Evolutionary conservation across 331 rosid species (phyloP).

Genomic region (Acacia concinna): DNA sequence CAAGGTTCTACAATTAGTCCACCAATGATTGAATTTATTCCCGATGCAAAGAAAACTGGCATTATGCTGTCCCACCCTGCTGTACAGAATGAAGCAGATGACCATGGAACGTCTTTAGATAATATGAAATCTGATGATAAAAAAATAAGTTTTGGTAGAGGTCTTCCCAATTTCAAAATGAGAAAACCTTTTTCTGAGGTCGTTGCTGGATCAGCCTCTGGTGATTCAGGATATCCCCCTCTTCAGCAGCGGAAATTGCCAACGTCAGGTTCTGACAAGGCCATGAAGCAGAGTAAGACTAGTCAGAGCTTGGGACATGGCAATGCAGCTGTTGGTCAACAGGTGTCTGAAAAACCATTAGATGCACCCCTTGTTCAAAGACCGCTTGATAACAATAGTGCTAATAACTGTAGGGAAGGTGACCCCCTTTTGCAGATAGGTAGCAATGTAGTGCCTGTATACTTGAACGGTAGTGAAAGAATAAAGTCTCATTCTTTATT

Average conservation of each 20-base stretch:
- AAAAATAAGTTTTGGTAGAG: constrained; percentile 63
- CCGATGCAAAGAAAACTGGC: constrained; percentile 41
- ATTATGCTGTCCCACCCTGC: constrained; percentile 36
- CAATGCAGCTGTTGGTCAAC: constrained; percentile 38
- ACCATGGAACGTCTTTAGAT: constrained; percentile 46
- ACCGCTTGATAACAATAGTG: constrained; percentile 36
- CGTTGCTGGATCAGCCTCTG: constrained; percentile 74
- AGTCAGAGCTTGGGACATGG: constrained; percentile 47
- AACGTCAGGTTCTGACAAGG: constrained; percentile 55
- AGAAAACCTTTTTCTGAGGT: constrained; percentile 95
- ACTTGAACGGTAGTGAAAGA: constrained; percentile 54
- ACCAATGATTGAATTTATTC: constrained; percentile 45
- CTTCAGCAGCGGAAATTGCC: constrained; percentile 69
- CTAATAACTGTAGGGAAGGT: constrained; percentile 36
- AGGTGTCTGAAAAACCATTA: constrained; percentile 48
- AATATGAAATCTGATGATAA: constrained; percentile 47
- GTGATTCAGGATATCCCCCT: constrained; percentile 81
- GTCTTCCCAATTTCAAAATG: constrained; percentile 73
- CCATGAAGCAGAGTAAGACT: constrained; percentile 52
- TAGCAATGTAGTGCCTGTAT: constrained; percentile 70
- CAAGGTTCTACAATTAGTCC: constrained; percentile 45
- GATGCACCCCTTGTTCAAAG: constrained; percentile 42
- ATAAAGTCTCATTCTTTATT: constrained; percentile 41
- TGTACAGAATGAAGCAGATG: constrained; percentile 51
- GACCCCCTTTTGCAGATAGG: constrained; percentile 75